Conservation (phyloP, 2,329 filamentous ascomycete species). For the Teratosphaeria nubilosa region DNA sequence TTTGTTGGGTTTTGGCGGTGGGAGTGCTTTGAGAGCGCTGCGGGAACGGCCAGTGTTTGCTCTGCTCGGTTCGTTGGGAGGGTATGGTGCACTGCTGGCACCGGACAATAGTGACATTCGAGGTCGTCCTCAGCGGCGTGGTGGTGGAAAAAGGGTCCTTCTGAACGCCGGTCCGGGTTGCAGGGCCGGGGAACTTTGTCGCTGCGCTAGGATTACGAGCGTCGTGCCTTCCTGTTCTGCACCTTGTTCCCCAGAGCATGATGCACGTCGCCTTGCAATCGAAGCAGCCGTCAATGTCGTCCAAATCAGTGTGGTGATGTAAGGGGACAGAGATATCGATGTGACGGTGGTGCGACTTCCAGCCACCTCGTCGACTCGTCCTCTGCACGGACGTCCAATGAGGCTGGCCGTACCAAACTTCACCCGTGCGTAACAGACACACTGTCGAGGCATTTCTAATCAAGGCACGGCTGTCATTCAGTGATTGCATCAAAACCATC, state of each 20-base stretch:
- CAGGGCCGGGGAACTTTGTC: background rate
- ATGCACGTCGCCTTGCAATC: background rate
- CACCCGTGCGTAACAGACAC: too few relatives aligned
- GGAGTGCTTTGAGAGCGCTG: background rate
- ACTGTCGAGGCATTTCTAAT: too few relatives aligned
- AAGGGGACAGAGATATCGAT: background rate
- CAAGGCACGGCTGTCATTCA: too few relatives aligned
- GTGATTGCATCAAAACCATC: too few relatives aligned
- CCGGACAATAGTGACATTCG: background rate
- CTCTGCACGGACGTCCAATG: background rate
- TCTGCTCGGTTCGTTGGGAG: background rate
- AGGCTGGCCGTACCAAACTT: too few relatives aligned
- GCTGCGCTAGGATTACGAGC: background rate
- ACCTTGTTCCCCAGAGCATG: background rate
- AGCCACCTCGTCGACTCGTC: background rate
- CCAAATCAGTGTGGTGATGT: background rate
- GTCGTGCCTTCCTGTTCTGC: background rate
- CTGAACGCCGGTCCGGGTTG: background rate
- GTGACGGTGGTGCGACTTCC: background rate
- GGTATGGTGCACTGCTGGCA: background rate
- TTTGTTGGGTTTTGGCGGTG: slow-evolving; percentile 7
- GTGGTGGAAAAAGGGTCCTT: background rate
- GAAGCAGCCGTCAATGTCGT: background rate
- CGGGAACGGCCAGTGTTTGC: background rate
- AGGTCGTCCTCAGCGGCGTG: background rate